Evolutionary conservation across 2,329 filamentous ascomycete species (phyloP).

Genomic region (Colletotrichum gigasporum): DNA sequence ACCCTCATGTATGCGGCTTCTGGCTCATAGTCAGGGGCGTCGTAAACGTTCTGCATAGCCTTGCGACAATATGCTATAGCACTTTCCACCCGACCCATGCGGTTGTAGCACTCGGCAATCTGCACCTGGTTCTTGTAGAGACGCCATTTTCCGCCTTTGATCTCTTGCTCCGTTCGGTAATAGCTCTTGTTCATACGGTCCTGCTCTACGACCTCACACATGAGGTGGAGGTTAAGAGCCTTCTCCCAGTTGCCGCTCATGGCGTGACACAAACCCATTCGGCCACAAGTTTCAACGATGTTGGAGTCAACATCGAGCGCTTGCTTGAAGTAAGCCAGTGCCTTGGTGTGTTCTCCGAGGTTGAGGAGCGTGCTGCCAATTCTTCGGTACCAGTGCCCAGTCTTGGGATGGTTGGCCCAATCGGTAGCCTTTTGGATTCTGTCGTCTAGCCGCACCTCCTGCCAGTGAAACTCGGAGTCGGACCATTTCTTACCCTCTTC

Average conservation of each 20-base stretch:
- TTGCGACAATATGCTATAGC: slow-evolving; percentile 48
- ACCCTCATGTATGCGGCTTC: slow-evolving; percentile 48
- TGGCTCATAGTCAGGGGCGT: slow-evolving; percentile 46
- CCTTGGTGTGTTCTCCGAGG: slow-evolving; percentile 45
- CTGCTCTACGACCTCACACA: slow-evolving; percentile 47
- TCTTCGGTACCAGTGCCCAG: slow-evolving; percentile 49
- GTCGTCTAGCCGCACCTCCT: slow-evolving; percentile 43
- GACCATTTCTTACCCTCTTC: slow-evolving; percentile 48
- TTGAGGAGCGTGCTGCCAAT: slow-evolving; percentile 51
- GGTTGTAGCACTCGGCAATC: slow-evolving; percentile 47
- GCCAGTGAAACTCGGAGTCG: slow-evolving; percentile 47
- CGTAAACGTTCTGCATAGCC: slow-evolving; percentile 41
- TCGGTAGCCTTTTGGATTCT: slow-evolving; percentile 46
- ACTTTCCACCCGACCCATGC: slow-evolving; percentile 42
- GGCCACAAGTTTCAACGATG: slow-evolving; percentile 48
- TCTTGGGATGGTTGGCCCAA: slow-evolving; percentile 47
- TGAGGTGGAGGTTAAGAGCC: slow-evolving; percentile 45
- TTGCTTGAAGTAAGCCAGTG: slow-evolving; percentile 46
- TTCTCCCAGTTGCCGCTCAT: slow-evolving; percentile 46
- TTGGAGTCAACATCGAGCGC: slow-evolving; percentile 48
- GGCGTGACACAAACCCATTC: slow-evolving; percentile 51
- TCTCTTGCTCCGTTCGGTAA: slow-evolving; percentile 35
- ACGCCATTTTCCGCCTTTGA: slow-evolving; percentile 46
- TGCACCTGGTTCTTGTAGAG: slow-evolving; percentile 52
- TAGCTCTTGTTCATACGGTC: slow-evolving; percentile 38